phyloP scores from a whole-genome alignment of 2,329 filamentous ascomycete genomes.

The Xylaria arbuscula region DNA sequence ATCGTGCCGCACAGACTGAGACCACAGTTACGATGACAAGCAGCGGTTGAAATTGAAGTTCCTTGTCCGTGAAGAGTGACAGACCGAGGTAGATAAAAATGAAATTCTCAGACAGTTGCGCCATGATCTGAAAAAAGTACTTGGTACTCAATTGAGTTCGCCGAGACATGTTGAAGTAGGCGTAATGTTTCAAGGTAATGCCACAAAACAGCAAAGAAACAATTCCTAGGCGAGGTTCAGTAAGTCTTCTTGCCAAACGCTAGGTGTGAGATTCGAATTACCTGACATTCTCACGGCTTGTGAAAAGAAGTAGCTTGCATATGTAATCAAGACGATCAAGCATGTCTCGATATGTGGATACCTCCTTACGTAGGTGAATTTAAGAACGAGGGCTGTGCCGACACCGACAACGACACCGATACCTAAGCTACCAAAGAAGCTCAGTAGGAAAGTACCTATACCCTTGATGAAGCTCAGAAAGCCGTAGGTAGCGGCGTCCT shows the following conservation, averaged over 20 bases:
- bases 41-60: constrained; percentile 89
- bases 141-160: constrained; percentile 97
- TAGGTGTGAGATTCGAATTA: constrained; percentile 58
- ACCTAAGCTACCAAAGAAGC: constrained; percentile 93
- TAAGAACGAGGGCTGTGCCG: constrained; percentile 85
- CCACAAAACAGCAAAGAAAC: constrained; percentile 97
- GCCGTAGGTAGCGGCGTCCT: constrained; percentile 76
- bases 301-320: constrained; percentile 97
- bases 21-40: constrained; percentile 93
- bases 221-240: constrained; percentile 71
- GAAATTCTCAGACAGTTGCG: constrained; percentile 97
- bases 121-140: constrained; percentile 93
- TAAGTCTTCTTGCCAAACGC: not conserved
- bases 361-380: constrained; percentile 92
- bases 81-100: constrained; percentile 99
- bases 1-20: constrained; percentile 91
- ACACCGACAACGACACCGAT: constrained; percentile 92
- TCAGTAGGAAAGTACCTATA: constrained; percentile 91
- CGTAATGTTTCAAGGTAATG: constrained; percentile 98
- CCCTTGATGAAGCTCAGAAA: constrained; percentile 88
- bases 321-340: constrained; percentile 90
- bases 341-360: constrained; percentile 98
- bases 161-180: constrained; percentile 99
- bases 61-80: constrained; percentile 90
- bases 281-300: constrained; percentile 96